Evolutionary conservation across 768 basidiomycete species (phyloP).

Genomic region (Tricholoma flavovirens): DNA sequence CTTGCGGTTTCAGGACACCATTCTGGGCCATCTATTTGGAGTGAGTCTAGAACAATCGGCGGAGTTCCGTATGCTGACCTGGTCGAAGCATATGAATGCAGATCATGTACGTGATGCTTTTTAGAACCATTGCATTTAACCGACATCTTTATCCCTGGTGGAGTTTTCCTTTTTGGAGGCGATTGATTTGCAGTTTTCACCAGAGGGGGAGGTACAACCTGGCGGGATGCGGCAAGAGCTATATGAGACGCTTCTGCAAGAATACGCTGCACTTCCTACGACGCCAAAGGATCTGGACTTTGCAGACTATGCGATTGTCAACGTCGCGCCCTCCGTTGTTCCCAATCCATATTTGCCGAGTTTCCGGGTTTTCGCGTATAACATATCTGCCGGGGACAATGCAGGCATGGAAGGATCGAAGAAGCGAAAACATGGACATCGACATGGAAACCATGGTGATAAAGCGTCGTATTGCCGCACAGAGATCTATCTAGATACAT

Average conservation of each 20-base stretch:
- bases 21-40: slow-evolving; percentile 80
- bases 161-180: slow-evolving; percentile 56
- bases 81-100: slow-evolving; percentile 70
- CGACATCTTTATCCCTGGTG: slow-evolving; percentile 6
- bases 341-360: slow-evolving; percentile 84
- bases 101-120: slow-evolving; percentile 54
- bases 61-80: slow-evolving; percentile 23
- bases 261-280: slow-evolving; percentile 61
- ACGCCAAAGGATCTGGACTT: slow-evolving; percentile 43
- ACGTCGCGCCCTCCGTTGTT: slow-evolving; percentile 76
- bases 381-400: slow-evolving; percentile 41
- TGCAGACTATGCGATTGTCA: slow-evolving; percentile 69
- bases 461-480: slow-evolving; percentile 42
- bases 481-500: slow-evolving; percentile 49
- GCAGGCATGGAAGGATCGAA: slow-evolving; percentile 21
- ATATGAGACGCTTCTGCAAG: slow-evolving; percentile 53
- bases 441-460: slow-evolving; percentile 40
- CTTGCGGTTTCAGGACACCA: slow-evolving; percentile 82
- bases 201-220: slow-evolving; percentile 16
- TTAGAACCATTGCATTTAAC: background rate
- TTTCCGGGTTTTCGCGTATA: slow-evolving; percentile 79
- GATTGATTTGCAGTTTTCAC: slow-evolving; percentile 44
- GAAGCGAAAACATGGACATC: slow-evolving; percentile 46
- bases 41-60: slow-evolving; percentile 38
- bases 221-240: slow-evolving; percentile 30